Evolutionary conservation across 2,329 filamentous ascomycete genomes (phyloP), one percentile per base, ranked within the genome.

Genomic region (Microsporum audouinii): DNA sequence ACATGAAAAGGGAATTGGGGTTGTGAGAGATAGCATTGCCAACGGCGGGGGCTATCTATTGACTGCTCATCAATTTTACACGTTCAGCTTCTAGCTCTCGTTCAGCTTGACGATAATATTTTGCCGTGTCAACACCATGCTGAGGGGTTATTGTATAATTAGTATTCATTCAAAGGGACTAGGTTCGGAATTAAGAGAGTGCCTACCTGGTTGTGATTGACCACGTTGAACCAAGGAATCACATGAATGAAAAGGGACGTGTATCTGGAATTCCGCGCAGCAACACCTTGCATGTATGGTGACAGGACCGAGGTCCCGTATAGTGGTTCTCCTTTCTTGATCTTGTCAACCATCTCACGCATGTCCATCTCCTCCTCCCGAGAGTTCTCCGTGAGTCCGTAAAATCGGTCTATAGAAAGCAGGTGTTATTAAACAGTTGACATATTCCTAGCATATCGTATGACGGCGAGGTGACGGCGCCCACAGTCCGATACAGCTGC

Each of bases 91-190:
- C 94, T 70, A 99, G 77, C 76, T 99, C 94, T 74, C 87, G 82
- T 81, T 99, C 94, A 5, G 94, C 94, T 75, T 95, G 90, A 73
- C 87, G 87, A 77, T 95, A 99, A 79, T 99, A 99, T 80, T 99
- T 99, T 66, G 92, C 91, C 36, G 94, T 99, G 74, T 99, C 94
- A 62, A 99, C 89, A 68, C 94, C 94, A 74, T 99, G 94, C 83
- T 95, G 53, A 41, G 41, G 27, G 59, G 62, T 27, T 14, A 29
- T 2, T 8, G 12, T 41, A 41, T n/a, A 36, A n/a, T 68, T 61
- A 70, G 62, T 51, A 59, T 41, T 3, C 17, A 34, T 29, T 5
- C 4, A 58, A 8, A 23, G 12, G 36, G 10, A 2, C 8, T 7
- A n/a, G 14, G 27, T 47, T 59, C 38, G 56, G n/a, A 6, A 17